Percentiles rank a stretch among this genome's conserved stretches.
These are phyloP conservation scores for Thraustochytrium sp. DNA, from an alignment of 352 stramenopile genomes.

Conservation along the genomic window DNA sequence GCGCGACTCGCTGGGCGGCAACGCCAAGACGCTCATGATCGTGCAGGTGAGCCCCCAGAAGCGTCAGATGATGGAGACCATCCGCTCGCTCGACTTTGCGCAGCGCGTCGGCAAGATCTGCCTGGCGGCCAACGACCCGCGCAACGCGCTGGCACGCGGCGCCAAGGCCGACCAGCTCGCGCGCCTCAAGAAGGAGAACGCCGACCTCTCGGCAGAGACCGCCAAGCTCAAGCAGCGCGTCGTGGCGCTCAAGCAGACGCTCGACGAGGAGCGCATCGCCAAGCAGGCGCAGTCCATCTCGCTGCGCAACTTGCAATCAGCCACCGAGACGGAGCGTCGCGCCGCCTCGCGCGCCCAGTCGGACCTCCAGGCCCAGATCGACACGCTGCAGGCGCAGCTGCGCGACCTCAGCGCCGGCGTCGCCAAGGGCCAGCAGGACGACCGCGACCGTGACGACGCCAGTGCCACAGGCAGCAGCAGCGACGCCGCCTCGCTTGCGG, in stretches of 20 bases:
- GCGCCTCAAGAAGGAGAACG: constrained; percentile 30
- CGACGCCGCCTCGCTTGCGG: neutral
- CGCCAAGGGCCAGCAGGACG: neutral
- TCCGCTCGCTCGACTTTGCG: constrained; percentile 34
- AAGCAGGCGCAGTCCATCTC: neutral
- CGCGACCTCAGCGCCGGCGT: neutral
- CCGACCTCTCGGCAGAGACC: neutral
- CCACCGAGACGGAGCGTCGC: neutral
- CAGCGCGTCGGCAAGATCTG: constrained; percentile 32
- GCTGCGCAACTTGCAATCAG: neutral
- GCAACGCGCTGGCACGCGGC: neutral
- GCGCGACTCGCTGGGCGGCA: constrained; percentile 78
- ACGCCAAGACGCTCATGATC: constrained; percentile 87
- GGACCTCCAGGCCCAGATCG: neutral
- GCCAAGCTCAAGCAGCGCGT: constrained; percentile 16
- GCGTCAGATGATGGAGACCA: constrained; percentile 15
- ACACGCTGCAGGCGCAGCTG: neutral
- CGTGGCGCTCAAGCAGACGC: neutral
- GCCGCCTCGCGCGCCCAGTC: neutral
- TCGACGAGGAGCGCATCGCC: constrained; percentile 3
- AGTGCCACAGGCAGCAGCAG: neutral
- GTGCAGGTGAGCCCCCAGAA: constrained; percentile 71
- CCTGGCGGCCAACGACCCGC: neutral
- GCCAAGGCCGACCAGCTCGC: neutral
- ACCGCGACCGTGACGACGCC: constrained; percentile 6